Conservation (phyloP, 1,284 basidiomycete species). For the Cryptococcus maquisensis region DNA sequence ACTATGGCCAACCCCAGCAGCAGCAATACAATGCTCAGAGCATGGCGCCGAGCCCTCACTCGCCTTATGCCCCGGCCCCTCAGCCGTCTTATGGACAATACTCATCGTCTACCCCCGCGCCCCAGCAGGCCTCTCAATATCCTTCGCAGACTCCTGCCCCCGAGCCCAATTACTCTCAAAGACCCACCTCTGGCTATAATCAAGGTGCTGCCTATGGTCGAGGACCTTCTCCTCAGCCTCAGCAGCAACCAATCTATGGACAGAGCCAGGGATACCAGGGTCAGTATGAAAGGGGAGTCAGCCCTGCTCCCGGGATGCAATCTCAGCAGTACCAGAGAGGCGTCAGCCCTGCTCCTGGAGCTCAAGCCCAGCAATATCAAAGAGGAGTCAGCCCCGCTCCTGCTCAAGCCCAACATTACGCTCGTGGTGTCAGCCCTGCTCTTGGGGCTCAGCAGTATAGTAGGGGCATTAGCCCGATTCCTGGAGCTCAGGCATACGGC, state of each 20-base stretch:
- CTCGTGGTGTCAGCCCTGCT: constrained; percentile 17
- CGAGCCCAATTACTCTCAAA: constrained; percentile 2
- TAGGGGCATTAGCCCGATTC: constrained; percentile 19
- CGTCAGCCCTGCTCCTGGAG: constrained; percentile 13
- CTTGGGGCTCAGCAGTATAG: constrained; percentile 22
- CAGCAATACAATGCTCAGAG: constrained; percentile 6
- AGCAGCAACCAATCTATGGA: constrained; percentile 5
- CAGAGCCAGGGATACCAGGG: constrained; percentile 15
- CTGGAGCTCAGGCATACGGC: constrained; percentile 5
- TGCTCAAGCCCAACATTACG: constrained; percentile 6
- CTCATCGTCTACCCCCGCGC: not conserved
- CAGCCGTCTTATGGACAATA: constrained; percentile 17
- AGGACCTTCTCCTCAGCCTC: constrained; percentile 8
- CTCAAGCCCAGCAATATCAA: constrained; percentile 4
- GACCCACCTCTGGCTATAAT: not conserved
- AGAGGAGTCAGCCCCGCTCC: constrained; percentile 16
- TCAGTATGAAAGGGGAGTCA: constrained; percentile 11
- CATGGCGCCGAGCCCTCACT: constrained; percentile 24
- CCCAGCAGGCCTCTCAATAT: constrained; percentile 3
- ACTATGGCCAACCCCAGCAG: constrained; percentile 13
- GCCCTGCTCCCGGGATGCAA: constrained; percentile 7
- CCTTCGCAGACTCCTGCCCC: constrained; percentile 5
- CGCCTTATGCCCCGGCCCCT: constrained; percentile 12
- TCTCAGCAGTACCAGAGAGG: constrained; percentile 9
- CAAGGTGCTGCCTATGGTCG: not conserved